phyloP scores from a whole-genome alignment of 164 flowering plant species.

The Piper betle region DNA sequence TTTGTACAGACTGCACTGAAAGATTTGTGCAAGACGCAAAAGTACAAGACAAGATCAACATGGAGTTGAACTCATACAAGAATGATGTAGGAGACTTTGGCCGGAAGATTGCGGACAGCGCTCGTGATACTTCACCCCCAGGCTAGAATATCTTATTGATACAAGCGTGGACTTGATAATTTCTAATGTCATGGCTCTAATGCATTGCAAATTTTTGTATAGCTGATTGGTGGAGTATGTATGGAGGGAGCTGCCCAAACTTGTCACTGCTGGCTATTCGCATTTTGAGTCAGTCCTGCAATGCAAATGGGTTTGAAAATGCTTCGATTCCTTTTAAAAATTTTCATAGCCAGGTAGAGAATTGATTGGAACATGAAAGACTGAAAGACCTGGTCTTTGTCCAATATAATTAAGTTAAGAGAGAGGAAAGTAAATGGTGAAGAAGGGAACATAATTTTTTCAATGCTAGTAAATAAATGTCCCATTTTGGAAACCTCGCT shows the following conservation, averaged over 20 bases:
- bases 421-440: conserved; percentile 29
- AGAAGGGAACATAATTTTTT: no score
- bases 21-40: conserved; percentile 32
- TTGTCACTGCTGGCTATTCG: conserved; percentile 39
- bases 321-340: conserved; percentile 30
- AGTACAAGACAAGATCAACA: conserved; percentile 64
- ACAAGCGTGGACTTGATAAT: no score
- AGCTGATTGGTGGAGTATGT: conserved; percentile 97
- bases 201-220: conserved; percentile 9
- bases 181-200: no score
- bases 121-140: conserved; percentile 57
- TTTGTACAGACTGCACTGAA: no score
- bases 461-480: no score
- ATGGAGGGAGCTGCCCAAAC: conserved; percentile 47
- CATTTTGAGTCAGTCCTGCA: conserved; percentile 68
- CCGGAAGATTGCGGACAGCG: conserved; percentile 74
- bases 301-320: conserved; percentile 26
- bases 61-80: conserved; percentile 61
- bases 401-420: conserved; percentile 43
- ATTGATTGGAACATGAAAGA: conserved; percentile 58
- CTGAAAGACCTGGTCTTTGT: conserved; percentile 59
- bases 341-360: conserved; percentile 29
- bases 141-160: conserved; percentile 26
- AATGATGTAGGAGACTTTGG: conserved; percentile 75
- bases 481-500: no score